phyloP scores from a whole-genome alignment of 495 filamentous ascomycete species.

The Pseudomonodictys pantanalensis region DNA sequence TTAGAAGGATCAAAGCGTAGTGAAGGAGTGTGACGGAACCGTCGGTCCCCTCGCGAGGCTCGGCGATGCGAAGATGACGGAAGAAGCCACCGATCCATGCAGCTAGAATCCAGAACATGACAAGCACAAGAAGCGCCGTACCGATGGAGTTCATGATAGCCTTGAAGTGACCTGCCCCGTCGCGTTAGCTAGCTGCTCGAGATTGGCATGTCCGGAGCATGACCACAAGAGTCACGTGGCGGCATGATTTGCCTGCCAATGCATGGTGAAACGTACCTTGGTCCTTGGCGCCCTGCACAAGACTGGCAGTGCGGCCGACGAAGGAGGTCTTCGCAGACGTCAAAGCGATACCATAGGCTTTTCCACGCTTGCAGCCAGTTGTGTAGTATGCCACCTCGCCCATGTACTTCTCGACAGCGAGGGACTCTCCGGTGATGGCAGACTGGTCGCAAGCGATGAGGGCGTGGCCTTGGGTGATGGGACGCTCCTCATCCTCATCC shows the following conservation, averaged over 20 bases:
- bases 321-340: conserved; percentile 66
- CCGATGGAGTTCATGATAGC: conserved; percentile 80
- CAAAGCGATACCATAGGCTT: conserved; percentile 65
- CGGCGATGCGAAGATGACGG: conserved; percentile 63
- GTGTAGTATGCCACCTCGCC: conserved; percentile 70
- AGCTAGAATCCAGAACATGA: conserved; percentile 68
- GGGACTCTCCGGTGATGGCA: conserved; percentile 75
- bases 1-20: conserved; percentile 65
- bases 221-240: no score
- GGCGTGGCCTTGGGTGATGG: conserved; percentile 51
- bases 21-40: conserved; percentile 58
- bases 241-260: not conserved
- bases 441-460: conserved; percentile 70
- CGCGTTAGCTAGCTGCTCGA: not conserved
- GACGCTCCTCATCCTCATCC: conserved; percentile 35
- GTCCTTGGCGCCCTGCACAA: conserved; percentile 69
- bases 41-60: conserved; percentile 51
- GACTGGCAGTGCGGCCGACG: conserved; percentile 67
- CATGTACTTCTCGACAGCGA: conserved; percentile 77
- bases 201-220: no score
- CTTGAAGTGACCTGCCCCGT: conserved; percentile 58
- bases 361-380: conserved; percentile 75
- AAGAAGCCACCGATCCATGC: conserved; percentile 77
- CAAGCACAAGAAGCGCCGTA: conserved; percentile 63
- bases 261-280: conserved; percentile 45